phyloP scores from a whole-genome alignment of 2,329 filamentous ascomycete species.

The Fusarium sp. region DNA sequence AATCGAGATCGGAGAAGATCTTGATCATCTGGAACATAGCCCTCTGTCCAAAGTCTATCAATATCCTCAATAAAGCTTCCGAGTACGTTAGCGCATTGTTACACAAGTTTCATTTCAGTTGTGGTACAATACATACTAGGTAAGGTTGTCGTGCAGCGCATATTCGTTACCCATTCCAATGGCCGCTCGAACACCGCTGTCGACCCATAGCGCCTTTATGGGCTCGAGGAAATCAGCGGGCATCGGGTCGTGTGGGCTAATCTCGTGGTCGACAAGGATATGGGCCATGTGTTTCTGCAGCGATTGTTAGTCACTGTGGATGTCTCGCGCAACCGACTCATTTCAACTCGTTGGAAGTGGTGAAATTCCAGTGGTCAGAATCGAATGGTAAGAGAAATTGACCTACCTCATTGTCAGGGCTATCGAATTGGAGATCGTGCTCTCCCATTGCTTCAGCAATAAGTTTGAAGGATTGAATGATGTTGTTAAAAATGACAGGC shows the following conservation, averaged over 20 bases:
- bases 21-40: slow-evolving; percentile 92
- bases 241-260: slow-evolving; percentile 83
- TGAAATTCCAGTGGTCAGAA: neutral
- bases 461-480: slow-evolving; percentile 91
- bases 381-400: slow-evolving; percentile 2
- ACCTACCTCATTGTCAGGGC: slow-evolving; percentile 81
- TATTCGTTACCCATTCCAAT: slow-evolving; percentile 96
- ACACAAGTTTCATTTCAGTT: neutral
- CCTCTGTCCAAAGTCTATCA: slow-evolving; percentile 78
- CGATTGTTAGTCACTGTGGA: slow-evolving; percentile 51
- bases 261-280: slow-evolving; percentile 83
- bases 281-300: slow-evolving; percentile 80
- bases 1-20: slow-evolving; percentile 91
- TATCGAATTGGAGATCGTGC: slow-evolving; percentile 81
- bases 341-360: neutral
- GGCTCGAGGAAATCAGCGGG: slow-evolving; percentile 82
- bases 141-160: slow-evolving; percentile 93
- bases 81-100: slow-evolving; percentile 30
- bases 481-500: slow-evolving; percentile 94
- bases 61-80: slow-evolving; percentile 84
- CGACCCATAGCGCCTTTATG: slow-evolving; percentile 86
- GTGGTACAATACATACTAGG: slow-evolving; percentile 74
- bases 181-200: slow-evolving; percentile 85
- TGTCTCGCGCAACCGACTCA: slow-evolving; percentile 36
- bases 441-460: slow-evolving; percentile 93